Conservation (phyloP, 345 rosid genomes). For the Linum tenue region DNA sequence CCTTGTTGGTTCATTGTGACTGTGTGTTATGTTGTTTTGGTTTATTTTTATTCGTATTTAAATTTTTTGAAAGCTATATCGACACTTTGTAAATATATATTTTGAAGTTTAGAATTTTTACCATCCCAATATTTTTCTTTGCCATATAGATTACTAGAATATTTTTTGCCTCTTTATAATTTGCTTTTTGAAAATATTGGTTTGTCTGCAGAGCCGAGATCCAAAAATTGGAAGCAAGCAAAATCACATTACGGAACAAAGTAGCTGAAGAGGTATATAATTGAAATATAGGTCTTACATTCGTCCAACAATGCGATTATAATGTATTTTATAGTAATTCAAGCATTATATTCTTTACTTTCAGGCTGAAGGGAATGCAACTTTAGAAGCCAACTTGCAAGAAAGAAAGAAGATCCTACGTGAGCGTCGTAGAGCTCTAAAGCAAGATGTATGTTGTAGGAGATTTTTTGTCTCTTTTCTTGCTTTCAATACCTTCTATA, state of each 20-base stretch:
- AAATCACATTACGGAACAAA: constrained; percentile 52
- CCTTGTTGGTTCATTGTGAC: too few relatives aligned
- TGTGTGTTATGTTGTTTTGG: too few relatives aligned
- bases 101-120: too few relatives aligned
- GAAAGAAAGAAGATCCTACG: constrained; percentile 53
- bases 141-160: neutral
- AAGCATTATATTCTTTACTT: neutral
- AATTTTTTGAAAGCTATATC: too few relatives aligned
- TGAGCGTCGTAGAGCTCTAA: constrained; percentile 59
- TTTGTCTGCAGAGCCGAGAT: constrained; percentile 44
- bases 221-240: constrained; percentile 57
- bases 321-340: neutral
- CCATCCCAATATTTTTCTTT: too few relatives aligned
- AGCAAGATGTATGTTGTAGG: constrained; percentile 53
- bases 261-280: constrained; percentile 57
- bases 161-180: neutral
- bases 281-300: neutral
- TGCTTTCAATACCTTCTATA: constrained; percentile 3
- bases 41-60: too few relatives aligned
- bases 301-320: constrained; percentile 1
- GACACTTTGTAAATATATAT: too few relatives aligned
- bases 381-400: constrained; percentile 51
- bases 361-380: constrained; percentile 56
- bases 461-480: neutral
- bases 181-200: neutral